A percentile compares a stretch with the other conserved stretches of the same genome.
These are phyloP conservation scores for Penicillium desertorum DNA, from an alignment of 495 filamentous ascomycete genomes.

Conservation along the genomic window DNA sequence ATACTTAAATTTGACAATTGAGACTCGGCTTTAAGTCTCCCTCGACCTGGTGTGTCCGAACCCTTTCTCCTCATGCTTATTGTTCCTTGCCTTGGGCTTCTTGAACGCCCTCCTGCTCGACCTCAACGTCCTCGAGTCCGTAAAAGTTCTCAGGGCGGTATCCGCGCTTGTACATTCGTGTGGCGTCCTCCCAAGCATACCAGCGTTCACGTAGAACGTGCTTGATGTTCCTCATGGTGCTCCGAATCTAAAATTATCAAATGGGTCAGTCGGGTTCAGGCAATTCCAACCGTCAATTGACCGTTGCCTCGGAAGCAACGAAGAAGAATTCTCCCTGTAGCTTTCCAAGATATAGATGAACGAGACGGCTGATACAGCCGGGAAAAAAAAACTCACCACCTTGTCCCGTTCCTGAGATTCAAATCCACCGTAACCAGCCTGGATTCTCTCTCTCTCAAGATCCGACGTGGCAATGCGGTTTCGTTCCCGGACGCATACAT, in stretches of 20 bases:
- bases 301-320: neutral
- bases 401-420: constrained; percentile 59
- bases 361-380: neutral
- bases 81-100: constrained; percentile 5
- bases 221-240: constrained; percentile 77
- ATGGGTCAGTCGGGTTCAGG: constrained; percentile 18
- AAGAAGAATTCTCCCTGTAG: neutral
- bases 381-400: constrained; percentile 52
- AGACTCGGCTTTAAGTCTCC: neutral
- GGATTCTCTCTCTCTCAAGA: constrained; percentile 65
- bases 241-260: constrained; percentile 52
- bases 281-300: neutral
- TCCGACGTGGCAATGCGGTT: constrained; percentile 83
- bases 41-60: neutral
- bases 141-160: constrained; percentile 36
- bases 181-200: constrained; percentile 87
- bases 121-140: constrained; percentile 12
- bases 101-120: constrained; percentile 5
- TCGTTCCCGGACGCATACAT: constrained; percentile 88
- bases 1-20: constrained; percentile 1
- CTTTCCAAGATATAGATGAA: neutral
- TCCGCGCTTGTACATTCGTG: constrained; percentile 62
- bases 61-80: neutral
- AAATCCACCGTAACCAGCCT: constrained; percentile 65
- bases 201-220: constrained; percentile 82